Evolutionary conservation across 78 protist species (phyloP), one percentile per base, ranked within the genome.

Genomic region (Dictyostelium firmibasis): DNA sequence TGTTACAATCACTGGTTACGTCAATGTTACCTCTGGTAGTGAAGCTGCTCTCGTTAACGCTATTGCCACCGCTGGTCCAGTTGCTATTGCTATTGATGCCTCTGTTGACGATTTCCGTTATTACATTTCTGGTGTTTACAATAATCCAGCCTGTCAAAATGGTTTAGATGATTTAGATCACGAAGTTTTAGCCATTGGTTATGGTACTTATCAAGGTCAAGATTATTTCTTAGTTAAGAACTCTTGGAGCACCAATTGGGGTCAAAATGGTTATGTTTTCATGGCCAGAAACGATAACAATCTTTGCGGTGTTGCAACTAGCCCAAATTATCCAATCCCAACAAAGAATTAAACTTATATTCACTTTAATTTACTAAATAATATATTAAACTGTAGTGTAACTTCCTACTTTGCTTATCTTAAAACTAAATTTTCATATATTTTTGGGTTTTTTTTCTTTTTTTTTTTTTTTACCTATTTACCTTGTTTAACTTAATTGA

Each of bases 151-250:
- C 14, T 86, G 97, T 76, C 9, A 86, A 83, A 91, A 79, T 77
- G 97, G 92, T 43, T 41, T 75, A 13, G 97, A 94, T 79, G 93
- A 94, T 57, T 72, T 96, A 14, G 98, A 96, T 77, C 98, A 96
- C 87, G 98, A 87, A 50, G 97, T 97, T 16, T 87, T 93, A 62
- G 95, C 88, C 3, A 83, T 96, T n/a, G 98, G 98, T 41, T 97
- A 96, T 84, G 98, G 98, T 29, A 75, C 76, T 27, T 67, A 11
- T 5, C 25, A 85, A 10, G 91, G 91, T 74, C 20, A 38, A 43
- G 93, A 86, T 6, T 96, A 96, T 84, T 95, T 95, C 96, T 31
- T 86, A 13, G 83, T 96, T 70, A 81, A 85, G 36, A 97, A 93
- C 94, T 87, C 96, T 1, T 97, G 98, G 98, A 64, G 83, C 2